Base-by-base conservation (phyloP, 305 asterid species). In the Solanum hybrid region DNA sequence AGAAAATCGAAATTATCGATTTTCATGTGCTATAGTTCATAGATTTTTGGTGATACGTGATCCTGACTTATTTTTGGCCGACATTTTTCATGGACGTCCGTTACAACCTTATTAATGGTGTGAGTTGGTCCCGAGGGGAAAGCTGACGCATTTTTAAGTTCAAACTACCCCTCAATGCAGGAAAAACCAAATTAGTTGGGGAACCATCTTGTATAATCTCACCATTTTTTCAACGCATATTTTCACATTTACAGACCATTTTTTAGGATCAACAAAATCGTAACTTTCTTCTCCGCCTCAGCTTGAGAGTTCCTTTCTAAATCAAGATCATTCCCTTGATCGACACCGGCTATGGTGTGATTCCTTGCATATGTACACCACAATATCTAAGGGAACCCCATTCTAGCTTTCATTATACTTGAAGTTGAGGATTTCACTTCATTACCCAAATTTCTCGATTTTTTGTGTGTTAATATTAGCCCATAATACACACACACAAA, bases 1-100 rank as follows among this genome's bases (percentile, higher is more conserved):
- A 14, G 22, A 46, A 46, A 46, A 14, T 0, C 0, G 0, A 46
- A 46, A 14, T 46, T 46, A 14, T 0, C 3, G 1, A 46, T 46
- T 46, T 46, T 46, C 7, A 14, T 2, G 20, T 42, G 57, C 3
- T 42, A 42, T 42, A 42, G 20, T 46, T 1, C 64, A 14, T 14
- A 5, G 1, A 5, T 46, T 46, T 46, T 46, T 46, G 0, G 22
- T 46, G 0, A 46, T 46, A 14, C 64, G 1, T 14, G 7, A 14
- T 46, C 64, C 3, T 0, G 1, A 46, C 64, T 16, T 14, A 1
- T 14, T 14, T 46, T 46, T 46, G 0, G 1, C 0, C 3, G 1
- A 14, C 2, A 46, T 14, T 14, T 14, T 46, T 46, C 3, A 46
- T 46, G 8, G 3, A 46, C 3, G 3, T 46, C 20, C 0, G 22